Percentiles rank a stretch among this genome's conserved stretches.
phyloP scores from a whole-genome alignment of 805 yeast species.

The Nematodospora valgi region DNA sequence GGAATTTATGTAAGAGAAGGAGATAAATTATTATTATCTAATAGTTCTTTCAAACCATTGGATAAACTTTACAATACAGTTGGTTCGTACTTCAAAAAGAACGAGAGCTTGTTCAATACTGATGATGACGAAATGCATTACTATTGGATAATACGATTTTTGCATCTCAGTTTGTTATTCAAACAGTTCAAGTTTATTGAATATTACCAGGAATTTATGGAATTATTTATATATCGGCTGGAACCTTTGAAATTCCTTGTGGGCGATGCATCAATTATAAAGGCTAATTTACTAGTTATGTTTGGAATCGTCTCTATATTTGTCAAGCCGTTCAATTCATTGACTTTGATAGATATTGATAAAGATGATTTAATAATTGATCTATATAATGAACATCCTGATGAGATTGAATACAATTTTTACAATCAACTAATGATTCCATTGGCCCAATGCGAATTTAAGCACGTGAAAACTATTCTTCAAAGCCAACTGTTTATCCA shows the following conservation, averaged over 20 bases:
- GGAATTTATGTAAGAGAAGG: no score
- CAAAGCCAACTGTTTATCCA: slow-evolving; percentile 8
- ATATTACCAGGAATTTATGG: slow-evolving; percentile 21
- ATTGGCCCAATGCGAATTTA: slow-evolving; percentile 20
- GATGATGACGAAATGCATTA: slow-evolving; percentile 17
- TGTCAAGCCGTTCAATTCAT: slow-evolving; percentile 26
- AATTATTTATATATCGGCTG: slow-evolving; percentile 7
- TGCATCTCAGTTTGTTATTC: slow-evolving; percentile 20
- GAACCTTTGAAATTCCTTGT: not conserved
- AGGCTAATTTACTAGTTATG: slow-evolving; percentile 21
- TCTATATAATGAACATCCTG: slow-evolving; percentile 13
- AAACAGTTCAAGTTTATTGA: slow-evolving; percentile 23
- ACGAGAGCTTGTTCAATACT: slow-evolving; percentile 13
- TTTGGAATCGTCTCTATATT: slow-evolving; percentile 23
- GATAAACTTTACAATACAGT: slow-evolving; percentile 20
- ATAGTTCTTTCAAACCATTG: slow-evolving; percentile 12
- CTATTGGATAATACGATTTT: slow-evolving; percentile 20
- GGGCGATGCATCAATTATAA: slow-evolving; percentile 6
- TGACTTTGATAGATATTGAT: slow-evolving; percentile 20
- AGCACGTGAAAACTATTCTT: slow-evolving; percentile 12
- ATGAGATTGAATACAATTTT: slow-evolving; percentile 13
- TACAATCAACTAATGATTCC: slow-evolving; percentile 18
- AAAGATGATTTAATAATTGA: slow-evolving; percentile 17
- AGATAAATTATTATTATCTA: slow-evolving; percentile 1
- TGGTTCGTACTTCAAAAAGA: slow-evolving; percentile 19